Evolutionary conservation across 225 moss, liverwort and hornwort species (phyloP), one percentile per base, ranked within the genome.

Genomic region (Lunularia cruciata): DNA sequence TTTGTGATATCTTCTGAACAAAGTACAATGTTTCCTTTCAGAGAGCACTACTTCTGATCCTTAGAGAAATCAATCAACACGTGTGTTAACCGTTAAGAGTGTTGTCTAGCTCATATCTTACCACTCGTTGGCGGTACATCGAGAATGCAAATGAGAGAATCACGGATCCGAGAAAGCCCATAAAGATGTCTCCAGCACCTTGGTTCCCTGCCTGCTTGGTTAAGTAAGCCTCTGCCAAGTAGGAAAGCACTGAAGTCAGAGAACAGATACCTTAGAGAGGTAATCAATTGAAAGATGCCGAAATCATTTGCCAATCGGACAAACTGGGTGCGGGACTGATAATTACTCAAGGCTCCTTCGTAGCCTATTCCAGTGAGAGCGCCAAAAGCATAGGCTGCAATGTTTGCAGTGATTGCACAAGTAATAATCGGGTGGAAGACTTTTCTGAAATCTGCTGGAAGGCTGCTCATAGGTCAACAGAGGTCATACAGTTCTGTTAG

Each of bases 81-180:
- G n/a, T n/a, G n/a, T n/a, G n/a, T n/a, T n/a, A n/a, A n/a, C n/a
- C n/a, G n/a, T n/a, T n/a, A n/a, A n/a, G n/a, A n/a, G n/a, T n/a
- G n/a, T 2, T 1, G 31, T 16, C 6, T 46, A 42, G 2, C 30
- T 45, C 14, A 47, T 46, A 18, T 57, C 79, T 60, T 52, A 98
- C 98, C 89, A 93, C 89, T 75, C 98, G 83, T 82, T 98, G 98
- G 31, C 83, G 82, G 75, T 84, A 98, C 98, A 98, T 93, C 3
- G 98, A 98, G 68, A 98, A 98, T 22, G 98, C 98, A 69, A 98
- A 98, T 7, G 98, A 98, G 27, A 98, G 70, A 71, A 98, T 98
- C 32, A 98, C 93, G 18, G 98, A 87, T 72, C 98, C 98, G 60
- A 98, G 68, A 66, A 98, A 84, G 36, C 88, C 92, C 93, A 98